Conservation (phyloP, 495 filamentous ascomycete genomes). For the Hyaloscypha variabilis region DNA sequence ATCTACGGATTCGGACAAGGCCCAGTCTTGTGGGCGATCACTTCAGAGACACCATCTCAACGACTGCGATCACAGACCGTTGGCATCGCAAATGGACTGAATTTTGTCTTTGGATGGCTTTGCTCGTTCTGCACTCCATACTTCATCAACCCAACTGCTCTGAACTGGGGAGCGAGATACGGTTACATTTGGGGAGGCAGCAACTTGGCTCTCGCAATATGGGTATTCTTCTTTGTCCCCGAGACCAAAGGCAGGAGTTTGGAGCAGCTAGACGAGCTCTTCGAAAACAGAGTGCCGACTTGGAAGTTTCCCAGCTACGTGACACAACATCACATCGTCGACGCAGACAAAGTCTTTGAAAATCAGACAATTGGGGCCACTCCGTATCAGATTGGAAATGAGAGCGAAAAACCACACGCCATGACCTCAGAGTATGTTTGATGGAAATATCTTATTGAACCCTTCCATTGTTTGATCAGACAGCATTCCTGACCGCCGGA, state of each 20-base stretch:
- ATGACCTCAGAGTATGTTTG: background rate
- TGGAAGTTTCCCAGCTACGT: conserved; percentile 37
- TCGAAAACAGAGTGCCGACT: conserved; percentile 42
- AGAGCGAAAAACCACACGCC: background rate
- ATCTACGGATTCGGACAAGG: conserved; percentile 12
- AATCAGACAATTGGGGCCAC: background rate
- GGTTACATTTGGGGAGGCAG: conserved; percentile 58
- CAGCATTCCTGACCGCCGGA: too few relatives aligned
- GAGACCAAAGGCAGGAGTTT: conserved; percentile 57
- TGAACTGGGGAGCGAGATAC: conserved; percentile 54
- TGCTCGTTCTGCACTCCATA: conserved; percentile 48
- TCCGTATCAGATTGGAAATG: background rate
- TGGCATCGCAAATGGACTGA: conserved; percentile 49
- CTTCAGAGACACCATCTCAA: conserved; percentile 48
- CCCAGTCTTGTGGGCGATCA: conserved; percentile 23
- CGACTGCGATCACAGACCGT: conserved; percentile 54
- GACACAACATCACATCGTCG: background rate
- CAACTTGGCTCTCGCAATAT: conserved; percentile 48
- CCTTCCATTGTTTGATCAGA: too few relatives aligned
- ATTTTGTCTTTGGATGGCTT: conserved; percentile 48
- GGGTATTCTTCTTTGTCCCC: conserved; percentile 48
- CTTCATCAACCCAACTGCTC: conserved; percentile 50
- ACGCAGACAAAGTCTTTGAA: background rate
- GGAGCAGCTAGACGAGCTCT: conserved; percentile 61
- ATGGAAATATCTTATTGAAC: too few relatives aligned